These are phyloP conservation scores for Lophium mytilinum DNA, from an alignment of 495 filamentous ascomycete species.

Conservation along the genomic window DNA sequence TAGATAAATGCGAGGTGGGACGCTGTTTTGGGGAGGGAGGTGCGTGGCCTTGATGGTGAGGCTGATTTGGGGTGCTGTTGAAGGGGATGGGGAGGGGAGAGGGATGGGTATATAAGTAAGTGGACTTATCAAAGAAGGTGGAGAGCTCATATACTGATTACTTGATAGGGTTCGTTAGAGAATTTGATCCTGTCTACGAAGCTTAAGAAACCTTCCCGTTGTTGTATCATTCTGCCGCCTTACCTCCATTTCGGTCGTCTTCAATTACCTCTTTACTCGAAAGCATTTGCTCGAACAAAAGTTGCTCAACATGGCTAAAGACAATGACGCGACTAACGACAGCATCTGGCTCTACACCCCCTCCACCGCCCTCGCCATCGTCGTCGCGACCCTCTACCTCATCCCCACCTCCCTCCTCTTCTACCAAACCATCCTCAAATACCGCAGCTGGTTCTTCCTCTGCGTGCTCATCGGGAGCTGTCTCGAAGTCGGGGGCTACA, in stretches of 20 bases:
- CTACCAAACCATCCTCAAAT: slow-evolving; percentile 16
- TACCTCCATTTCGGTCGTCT: background rate
- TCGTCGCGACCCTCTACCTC: slow-evolving; percentile 10
- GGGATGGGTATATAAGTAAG: background rate
- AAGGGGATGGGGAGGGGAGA: background rate
- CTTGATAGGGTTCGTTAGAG: background rate
- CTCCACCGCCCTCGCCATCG: slow-evolving; percentile 11
- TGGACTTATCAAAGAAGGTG: no score
- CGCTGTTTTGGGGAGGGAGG: background rate
- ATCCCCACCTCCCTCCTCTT: slow-evolving; percentile 8
- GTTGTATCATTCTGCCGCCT: background rate
- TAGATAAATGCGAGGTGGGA: background rate
- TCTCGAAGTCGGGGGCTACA: slow-evolving; percentile 18
- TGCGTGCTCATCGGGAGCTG: slow-evolving; percentile 14
- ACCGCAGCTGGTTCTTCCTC: slow-evolving; percentile 18
- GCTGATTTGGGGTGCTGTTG: background rate
- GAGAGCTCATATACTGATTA: no score
- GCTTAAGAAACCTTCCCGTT: background rate
- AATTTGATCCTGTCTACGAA: background rate
- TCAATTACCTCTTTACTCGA: background rate
- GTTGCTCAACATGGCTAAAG: no score
- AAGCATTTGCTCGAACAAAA: background rate
- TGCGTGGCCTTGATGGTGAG: background rate
- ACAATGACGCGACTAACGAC: no score
- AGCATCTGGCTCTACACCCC: slow-evolving; percentile 10